phyloP scores from a whole-genome alignment of 345 rosid species.

The Cochlearia excelsa region DNA sequence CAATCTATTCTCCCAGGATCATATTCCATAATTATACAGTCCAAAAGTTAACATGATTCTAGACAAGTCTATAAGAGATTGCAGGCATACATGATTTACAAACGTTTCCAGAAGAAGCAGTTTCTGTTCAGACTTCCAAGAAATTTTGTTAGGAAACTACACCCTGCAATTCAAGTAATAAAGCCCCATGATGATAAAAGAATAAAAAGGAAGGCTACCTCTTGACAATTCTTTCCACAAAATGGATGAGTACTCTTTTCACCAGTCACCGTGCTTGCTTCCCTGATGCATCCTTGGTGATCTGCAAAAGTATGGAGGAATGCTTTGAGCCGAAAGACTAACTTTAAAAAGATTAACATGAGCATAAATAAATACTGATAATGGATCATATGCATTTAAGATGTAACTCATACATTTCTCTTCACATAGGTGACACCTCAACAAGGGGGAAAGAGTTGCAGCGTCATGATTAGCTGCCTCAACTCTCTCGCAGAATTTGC shows the following conservation, averaged over 20 bases:
- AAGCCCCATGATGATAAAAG: slow-evolving; percentile 42
- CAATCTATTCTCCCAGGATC: slow-evolving; percentile 4
- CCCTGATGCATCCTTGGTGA: slow-evolving; percentile 60
- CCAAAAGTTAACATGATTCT: background rate
- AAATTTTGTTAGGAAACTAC: slow-evolving; percentile 3
- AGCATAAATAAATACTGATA: slow-evolving; percentile 2
- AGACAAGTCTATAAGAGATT: background rate
- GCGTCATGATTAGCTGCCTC: slow-evolving; percentile 39
- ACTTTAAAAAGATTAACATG: slow-evolving; percentile 21
- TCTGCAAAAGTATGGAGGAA: slow-evolving; percentile 49
- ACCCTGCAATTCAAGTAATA: slow-evolving; percentile 11
- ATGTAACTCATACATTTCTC: slow-evolving; percentile 64
- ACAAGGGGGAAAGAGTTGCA: slow-evolving; percentile 32
- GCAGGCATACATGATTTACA: slow-evolving; percentile 14
- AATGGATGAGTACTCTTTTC: slow-evolving; percentile 40
- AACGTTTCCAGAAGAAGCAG: slow-evolving; percentile 3
- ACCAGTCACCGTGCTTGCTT: slow-evolving; percentile 35
- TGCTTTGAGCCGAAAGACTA: slow-evolving; percentile 9
- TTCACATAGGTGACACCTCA: slow-evolving; percentile 61
- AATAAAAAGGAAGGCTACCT: slow-evolving; percentile 49
- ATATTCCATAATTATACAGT: background rate
- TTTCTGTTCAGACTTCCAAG: slow-evolving; percentile 4
- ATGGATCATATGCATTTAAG: background rate
- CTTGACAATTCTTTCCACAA: slow-evolving; percentile 79
- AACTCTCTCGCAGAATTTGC: slow-evolving; percentile 72